phyloP scores from a whole-genome alignment of 1,284 basidiomycete species.

The Amylostereum chailletii region DNA sequence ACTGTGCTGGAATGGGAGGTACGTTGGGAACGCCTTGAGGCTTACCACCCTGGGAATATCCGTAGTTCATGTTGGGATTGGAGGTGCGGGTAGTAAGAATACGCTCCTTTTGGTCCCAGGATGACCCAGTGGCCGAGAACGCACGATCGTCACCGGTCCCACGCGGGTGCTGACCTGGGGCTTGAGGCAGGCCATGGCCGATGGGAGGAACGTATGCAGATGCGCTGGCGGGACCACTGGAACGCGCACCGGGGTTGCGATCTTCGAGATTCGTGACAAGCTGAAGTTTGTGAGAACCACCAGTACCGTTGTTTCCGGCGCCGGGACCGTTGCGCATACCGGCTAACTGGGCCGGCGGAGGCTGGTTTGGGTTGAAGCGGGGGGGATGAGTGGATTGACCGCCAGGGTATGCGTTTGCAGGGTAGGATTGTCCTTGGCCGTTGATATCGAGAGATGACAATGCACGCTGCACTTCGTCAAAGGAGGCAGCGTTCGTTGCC shows the following conservation, averaged over 20 bases:
- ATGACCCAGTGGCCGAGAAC: constrained; percentile 29
- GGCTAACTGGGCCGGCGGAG: constrained; percentile 33
- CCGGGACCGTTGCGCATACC: constrained; percentile 26
- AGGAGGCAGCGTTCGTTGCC: constrained; percentile 24
- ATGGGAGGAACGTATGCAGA: constrained; percentile 38
- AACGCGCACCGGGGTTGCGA: constrained; percentile 32
- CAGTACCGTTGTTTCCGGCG: constrained; percentile 22
- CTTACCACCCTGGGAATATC: constrained; percentile 35
- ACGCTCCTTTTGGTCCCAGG: constrained; percentile 58
- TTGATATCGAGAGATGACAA: constrained; percentile 58
- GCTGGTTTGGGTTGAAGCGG: constrained; percentile 52
- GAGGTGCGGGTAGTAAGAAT: constrained; percentile 46
- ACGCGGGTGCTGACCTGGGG: constrained; percentile 22
- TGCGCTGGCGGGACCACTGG: constrained; percentile 33
- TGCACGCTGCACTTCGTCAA: constrained; percentile 71
- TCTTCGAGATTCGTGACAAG: constrained; percentile 56
- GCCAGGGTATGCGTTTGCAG: constrained; percentile 27
- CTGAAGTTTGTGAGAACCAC: constrained; percentile 35
- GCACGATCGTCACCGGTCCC: constrained; percentile 28
- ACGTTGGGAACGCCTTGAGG: constrained; percentile 47
- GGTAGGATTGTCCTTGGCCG: constrained; percentile 20
- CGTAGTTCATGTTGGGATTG: constrained; percentile 60
- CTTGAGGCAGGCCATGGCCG: constrained; percentile 32
- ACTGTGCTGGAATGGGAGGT: constrained; percentile 64
- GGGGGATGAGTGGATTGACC: constrained; percentile 55